phyloP scores from a whole-genome alignment of 768 basidiomycete genomes.

The Amanita rubescens region DNA sequence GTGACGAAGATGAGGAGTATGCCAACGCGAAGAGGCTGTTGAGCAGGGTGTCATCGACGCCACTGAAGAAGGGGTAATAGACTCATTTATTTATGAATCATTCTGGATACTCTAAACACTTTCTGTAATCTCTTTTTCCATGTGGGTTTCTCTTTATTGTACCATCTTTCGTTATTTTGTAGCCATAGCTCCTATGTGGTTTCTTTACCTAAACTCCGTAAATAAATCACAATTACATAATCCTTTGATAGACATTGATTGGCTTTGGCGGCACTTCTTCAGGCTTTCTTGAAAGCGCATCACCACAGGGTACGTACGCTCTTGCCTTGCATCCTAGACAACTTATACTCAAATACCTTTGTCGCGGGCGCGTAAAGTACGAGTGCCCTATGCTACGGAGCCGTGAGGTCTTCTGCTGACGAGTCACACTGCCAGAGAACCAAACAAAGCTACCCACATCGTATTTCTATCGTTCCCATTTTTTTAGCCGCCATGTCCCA shows the following conservation, averaged over 20 bases:
- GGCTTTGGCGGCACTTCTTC: not conserved
- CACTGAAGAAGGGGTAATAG: slow-evolving; percentile 15
- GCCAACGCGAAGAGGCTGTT: slow-evolving; percentile 47
- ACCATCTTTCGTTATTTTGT: not conserved
- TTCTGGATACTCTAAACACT: not conserved
- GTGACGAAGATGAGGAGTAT: slow-evolving; percentile 70
- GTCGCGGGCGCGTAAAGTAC: not conserved
- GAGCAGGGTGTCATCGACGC: slow-evolving; percentile 33
- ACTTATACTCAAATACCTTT: not conserved
- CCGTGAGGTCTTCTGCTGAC: not conserved
- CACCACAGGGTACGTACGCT: slow-evolving; percentile 3
- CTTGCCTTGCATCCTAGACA: not conserved
- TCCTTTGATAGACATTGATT: not conserved
- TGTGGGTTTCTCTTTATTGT: not conserved
- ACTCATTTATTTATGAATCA: not conserved
- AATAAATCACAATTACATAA: slow-evolving; percentile 4
- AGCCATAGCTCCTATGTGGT: not conserved
- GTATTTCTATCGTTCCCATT: not conserved
- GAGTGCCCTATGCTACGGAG: not conserved
- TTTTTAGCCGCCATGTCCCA: slow-evolving; percentile 42
- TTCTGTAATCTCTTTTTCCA: not conserved
- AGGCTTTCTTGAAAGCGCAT: not conserved
- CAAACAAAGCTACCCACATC: not conserved
- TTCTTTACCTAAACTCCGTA: not conserved
- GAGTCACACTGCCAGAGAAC: not conserved